phyloP scores from a whole-genome alignment of 2,329 filamentous ascomycete genomes.

The Diplocarpon rosae region DNA sequence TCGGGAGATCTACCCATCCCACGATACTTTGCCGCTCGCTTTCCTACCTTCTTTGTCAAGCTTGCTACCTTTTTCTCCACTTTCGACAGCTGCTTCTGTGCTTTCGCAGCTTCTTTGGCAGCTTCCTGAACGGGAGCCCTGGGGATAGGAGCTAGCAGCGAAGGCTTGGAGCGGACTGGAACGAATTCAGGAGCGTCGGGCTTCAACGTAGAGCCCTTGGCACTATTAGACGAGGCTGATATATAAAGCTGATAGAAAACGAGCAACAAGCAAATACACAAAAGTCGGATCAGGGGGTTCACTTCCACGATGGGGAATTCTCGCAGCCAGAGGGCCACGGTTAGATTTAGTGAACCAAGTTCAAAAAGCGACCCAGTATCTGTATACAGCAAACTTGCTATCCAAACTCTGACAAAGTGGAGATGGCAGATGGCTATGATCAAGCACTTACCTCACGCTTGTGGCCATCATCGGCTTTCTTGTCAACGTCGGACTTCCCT shows the following conservation, averaged over 20 bases:
- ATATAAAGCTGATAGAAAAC: background rate
- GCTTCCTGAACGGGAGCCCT: too few relatives aligned
- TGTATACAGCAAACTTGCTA: conserved; percentile 15
- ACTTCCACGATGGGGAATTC: conserved; percentile 5
- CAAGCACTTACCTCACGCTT: conserved; percentile 21
- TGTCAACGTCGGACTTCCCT: background rate
- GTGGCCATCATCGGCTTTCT: conserved; percentile 8
- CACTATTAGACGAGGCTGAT: conserved; percentile 5
- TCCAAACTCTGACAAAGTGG: background rate
- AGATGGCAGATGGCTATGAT: conserved; percentile 3
- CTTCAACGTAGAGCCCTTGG: conserved; percentile 27
- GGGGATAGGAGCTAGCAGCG: conserved; percentile 1
- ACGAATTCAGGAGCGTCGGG: conserved; percentile 33
- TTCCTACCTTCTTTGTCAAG: conserved; percentile 17
- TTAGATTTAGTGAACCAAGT: too few relatives aligned
- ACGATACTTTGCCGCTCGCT: conserved; percentile 8
- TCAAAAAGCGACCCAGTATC: background rate
- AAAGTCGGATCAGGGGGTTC: background rate
- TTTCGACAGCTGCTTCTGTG: conserved; percentile 17
- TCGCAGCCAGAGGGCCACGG: background rate
- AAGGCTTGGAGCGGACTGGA: conserved; percentile 16
- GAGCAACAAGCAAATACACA: background rate
- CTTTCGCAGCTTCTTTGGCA: conserved; percentile 13
- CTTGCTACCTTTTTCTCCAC: conserved; percentile 15
- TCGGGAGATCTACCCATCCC: conserved; percentile 1